Base-by-base conservation (phyloP, 2,329 filamentous ascomycete species). In the Aspergillus sp. region DNA sequence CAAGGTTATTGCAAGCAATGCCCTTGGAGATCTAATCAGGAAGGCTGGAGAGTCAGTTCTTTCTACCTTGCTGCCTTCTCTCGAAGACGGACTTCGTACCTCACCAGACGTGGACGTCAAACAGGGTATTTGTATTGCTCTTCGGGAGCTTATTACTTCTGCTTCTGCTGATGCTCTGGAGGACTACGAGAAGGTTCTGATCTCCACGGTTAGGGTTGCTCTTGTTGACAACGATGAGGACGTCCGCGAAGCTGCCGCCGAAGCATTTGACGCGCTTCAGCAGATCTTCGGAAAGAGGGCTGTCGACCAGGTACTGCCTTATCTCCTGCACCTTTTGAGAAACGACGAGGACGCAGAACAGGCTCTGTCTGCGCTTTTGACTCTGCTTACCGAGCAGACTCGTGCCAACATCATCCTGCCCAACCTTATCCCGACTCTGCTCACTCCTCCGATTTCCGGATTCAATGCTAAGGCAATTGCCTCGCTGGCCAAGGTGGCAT, bases 1-100 rank as follows among this genome's bases (percentile, higher is more conserved):
- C 69, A 97, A 96, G 74, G 86, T 95, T 57, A 98, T 98, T 74
- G 93, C 94, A 55, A 91, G 91, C 66, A 97, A 97, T 66, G 89
- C 93, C 42, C 78, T 98, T 47, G 93, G 93, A 62, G 93, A 98
- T 66, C 81, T 98, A 55, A 97, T 98, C 61, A 85, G 93, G 60
- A 96, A 95, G 70, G 91, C 93, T 60, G 93, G 94, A 51, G 93
- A 98, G 66, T 86, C 88, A 47, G 90, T 98, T 48, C 76, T 98
- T 52, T 81, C 89, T 27, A 94, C 82, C 39, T 73, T 98, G 50
- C 73, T 98, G 50, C 93, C 93, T 29, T 94, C 90, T 32, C 80
- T 98, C 42, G 90, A 97, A 64, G 88, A 94, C 65, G 89, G 91
- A 34, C 76, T 98, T 46, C 83, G 93, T 58, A 86, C 80, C 1